phyloP scores from a whole-genome alignment of 129 eudicot genomes.

The Artemisia argyi region DNA sequence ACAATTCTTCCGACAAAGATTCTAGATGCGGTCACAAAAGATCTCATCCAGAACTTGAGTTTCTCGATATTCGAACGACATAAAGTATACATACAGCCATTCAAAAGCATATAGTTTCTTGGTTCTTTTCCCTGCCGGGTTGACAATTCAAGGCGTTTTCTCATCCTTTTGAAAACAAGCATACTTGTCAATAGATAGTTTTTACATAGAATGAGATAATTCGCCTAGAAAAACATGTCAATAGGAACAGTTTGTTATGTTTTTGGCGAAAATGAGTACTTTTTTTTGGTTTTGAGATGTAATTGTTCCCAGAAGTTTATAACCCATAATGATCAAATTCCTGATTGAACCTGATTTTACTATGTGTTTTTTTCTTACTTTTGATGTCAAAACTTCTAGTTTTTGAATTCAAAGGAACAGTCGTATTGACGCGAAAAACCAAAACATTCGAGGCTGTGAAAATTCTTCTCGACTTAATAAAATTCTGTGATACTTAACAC shows the following conservation, averaged over 20 bases:
- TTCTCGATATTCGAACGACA: background rate
- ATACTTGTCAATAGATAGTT: slow-evolving; percentile 34
- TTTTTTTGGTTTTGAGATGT: slow-evolving; percentile 9
- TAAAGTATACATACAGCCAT: slow-evolving; percentile 14
- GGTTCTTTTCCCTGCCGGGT: slow-evolving; percentile 11
- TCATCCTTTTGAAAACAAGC: slow-evolving; percentile 6
- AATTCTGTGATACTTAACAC: no score
- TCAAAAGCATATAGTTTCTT: slow-evolving; percentile 19
- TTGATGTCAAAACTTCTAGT: background rate
- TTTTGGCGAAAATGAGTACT: slow-evolving; percentile 17
- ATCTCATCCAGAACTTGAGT: slow-evolving; percentile 11
- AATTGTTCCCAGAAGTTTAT: slow-evolving; percentile 18
- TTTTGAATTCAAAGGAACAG: background rate
- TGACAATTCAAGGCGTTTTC: slow-evolving; percentile 20
- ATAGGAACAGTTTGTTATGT: slow-evolving; percentile 21
- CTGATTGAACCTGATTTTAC: slow-evolving; percentile 4
- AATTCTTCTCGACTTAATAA: no score
- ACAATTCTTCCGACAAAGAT: slow-evolving; percentile 15
- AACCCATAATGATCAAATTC: slow-evolving; percentile 13
- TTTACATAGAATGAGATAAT: slow-evolving; percentile 28
- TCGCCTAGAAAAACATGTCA: background rate
- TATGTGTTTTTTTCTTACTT: slow-evolving; percentile 1
- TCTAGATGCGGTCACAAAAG: slow-evolving; percentile 2
- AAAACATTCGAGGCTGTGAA: no score
- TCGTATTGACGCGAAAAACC: no score